These are phyloP conservation scores for Hanseniaspora lachancei DNA, from an alignment of 805 yeast genomes.

Conservation along the genomic window DNA sequence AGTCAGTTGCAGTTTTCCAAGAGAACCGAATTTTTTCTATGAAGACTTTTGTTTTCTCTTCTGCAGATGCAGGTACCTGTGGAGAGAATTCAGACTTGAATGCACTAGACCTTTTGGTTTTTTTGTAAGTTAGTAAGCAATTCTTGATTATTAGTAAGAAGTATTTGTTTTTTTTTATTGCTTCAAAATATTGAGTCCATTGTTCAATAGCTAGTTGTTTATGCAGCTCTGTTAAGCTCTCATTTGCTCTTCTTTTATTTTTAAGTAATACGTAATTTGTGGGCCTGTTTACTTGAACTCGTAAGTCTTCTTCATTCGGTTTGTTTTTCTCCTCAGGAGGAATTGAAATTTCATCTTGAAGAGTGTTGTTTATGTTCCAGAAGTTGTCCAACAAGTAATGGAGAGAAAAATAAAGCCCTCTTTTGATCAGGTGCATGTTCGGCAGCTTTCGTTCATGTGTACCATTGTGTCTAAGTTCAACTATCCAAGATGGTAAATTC, in stretches of 20 bases:
- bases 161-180: neutral
- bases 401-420: slow-evolving; percentile 47
- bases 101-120: neutral
- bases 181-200: neutral
- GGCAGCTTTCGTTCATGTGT: slow-evolving; percentile 78
- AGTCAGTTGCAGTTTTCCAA: neutral
- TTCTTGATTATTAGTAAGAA: neutral
- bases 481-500: slow-evolving; percentile 66
- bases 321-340: slow-evolving; percentile 18
- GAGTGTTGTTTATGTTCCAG: slow-evolving; percentile 37
- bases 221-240: neutral
- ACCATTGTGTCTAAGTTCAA: slow-evolving; percentile 77
- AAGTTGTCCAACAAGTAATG: slow-evolving; percentile 62
- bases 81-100: neutral
- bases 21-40: neutral
- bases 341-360: slow-evolving; percentile 18
- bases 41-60: neutral
- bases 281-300: neutral
- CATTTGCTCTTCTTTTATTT: neutral
- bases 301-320: slow-evolving; percentile 2
- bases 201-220: neutral
- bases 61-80: no score
- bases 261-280: neutral
- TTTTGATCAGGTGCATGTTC: slow-evolving; percentile 49
- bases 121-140: neutral